Base-by-base conservation (phyloP, 805 yeast species). In the Kuraishia piskuri region DNA sequence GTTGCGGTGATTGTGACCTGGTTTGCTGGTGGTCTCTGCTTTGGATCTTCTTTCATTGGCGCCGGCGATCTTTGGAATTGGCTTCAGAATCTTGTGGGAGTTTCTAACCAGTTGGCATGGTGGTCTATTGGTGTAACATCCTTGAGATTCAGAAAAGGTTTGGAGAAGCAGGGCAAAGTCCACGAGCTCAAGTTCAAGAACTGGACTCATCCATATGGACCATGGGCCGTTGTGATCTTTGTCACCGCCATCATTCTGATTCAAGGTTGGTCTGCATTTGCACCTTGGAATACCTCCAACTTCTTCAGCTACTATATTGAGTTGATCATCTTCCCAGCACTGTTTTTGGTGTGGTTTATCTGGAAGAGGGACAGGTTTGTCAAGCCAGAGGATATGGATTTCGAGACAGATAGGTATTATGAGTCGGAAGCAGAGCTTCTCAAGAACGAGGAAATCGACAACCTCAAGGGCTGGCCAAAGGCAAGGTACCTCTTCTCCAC, bases 301-400 rank as follows among this genome's bases (percentile, higher is more conserved):
- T 86, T 86, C 73, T 86, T 86, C 73, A 68, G 74, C 59, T 70
- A 79, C 12, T 85, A 81, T 64, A 69, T 86, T 57, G 78, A 88
- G 17, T 72, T 75, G 54, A 66, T 70, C 20, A 72, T 78, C 1
- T 78, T 78, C 68, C 81, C 81, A 51, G 85, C 86, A 19, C 70
- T 84, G 50, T 72, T 82, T 47, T 21, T 82, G 40, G 75, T 64
- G 1, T 75, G 78, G 63, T 86, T 77, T 68, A 20, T 78, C 19
- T 78, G 71, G 55, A 86, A 84, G 73, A 84, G 83, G 68, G 49
- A 81, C 44, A 79, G 80, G 75, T 61, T 62, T 58, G 62, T 63
- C 36, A 61, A 62, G 26, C 70, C 71, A 19, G 62, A 60, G 54
- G 63, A 68, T 10, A 63, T 70, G 54, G 70, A 70, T 52, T 63